These are phyloP conservation scores for Fusarium bactridioides DNA, from an alignment of 2,329 filamentous ascomycete species.

Conservation along the genomic window DNA sequence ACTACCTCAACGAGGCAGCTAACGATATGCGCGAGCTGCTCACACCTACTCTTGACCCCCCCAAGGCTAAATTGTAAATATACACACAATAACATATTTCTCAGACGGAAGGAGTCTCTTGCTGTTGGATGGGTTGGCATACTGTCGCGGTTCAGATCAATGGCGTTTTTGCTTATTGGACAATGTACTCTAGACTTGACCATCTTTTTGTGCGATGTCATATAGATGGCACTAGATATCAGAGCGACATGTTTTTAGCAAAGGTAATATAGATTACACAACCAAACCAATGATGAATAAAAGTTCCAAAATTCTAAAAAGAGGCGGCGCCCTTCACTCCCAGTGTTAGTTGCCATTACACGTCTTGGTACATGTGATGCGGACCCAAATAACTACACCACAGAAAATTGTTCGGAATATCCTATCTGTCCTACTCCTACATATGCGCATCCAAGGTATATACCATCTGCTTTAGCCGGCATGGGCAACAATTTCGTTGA, in stretches of 20 bases:
- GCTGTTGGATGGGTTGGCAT: not conserved
- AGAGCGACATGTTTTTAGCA: not conserved
- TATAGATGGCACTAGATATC: constrained; percentile 2
- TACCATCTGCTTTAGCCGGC: constrained; percentile 66
- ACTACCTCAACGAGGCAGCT: constrained; percentile 94
- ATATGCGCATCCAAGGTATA: constrained; percentile 26
- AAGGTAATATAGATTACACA: not conserved
- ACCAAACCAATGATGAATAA: not conserved
- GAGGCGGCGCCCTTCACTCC: not conserved
- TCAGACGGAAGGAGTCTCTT: not conserved
- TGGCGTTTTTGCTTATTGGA: not conserved
- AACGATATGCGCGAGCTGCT: constrained; percentile 88
- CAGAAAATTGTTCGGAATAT: constrained; percentile 9
- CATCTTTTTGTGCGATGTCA: not conserved
- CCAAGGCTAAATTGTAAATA: constrained; percentile 86
- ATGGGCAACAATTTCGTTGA: constrained; percentile 96
- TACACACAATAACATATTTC: not conserved
- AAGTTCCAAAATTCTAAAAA: constrained; percentile 6
- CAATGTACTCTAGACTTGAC: constrained; percentile 21
- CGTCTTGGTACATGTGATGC: constrained; percentile 22
- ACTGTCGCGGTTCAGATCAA: not conserved
- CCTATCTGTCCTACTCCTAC: constrained; percentile 34
- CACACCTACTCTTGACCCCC: constrained; percentile 76
- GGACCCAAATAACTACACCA: not conserved
- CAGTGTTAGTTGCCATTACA: constrained; percentile 6